These are phyloP conservation scores for Jasminum sambac DNA, from an alignment of 257 asterid genomes.

Conservation along the genomic window DNA sequence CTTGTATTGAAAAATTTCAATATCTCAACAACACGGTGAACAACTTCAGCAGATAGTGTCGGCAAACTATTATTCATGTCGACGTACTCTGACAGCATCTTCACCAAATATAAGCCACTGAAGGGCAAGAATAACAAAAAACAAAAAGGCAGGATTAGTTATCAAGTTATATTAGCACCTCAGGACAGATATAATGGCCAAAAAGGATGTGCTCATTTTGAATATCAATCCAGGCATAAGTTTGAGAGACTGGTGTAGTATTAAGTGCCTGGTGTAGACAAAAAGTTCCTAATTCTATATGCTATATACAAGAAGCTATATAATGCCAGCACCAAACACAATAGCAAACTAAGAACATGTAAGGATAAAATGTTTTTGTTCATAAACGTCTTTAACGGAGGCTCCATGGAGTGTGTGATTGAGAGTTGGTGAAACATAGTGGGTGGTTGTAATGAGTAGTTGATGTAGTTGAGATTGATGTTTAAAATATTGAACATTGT, in stretches of 20 bases:
- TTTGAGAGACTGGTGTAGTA: slow-evolving; percentile 11
- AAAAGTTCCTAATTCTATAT: slow-evolving; percentile 3
- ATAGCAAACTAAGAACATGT: not conserved
- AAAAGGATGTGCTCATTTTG: slow-evolving; percentile 2
- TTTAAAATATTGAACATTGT: no score
- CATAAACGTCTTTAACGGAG: no score
- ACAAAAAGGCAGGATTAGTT: slow-evolving; percentile 6
- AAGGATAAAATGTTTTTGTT: no score
- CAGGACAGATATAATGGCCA: slow-evolving; percentile 11
- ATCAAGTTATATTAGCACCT: slow-evolving; percentile 14
- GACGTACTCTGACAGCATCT: slow-evolving; percentile 88
- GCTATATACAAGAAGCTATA: slow-evolving; percentile 8
- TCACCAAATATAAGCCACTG: slow-evolving; percentile 97
- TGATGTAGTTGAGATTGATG: no score
- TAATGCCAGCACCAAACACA: slow-evolving; percentile 11
- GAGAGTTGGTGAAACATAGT: no score
- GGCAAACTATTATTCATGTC: slow-evolving; percentile 80
- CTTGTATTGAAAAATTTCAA: slow-evolving; percentile 91
- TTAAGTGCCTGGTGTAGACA: slow-evolving; percentile 1
- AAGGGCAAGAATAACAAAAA: slow-evolving; percentile 27
- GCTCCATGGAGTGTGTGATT: no score
- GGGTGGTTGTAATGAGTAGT: no score
- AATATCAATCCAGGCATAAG: slow-evolving; percentile 9
- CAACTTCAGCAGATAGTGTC: slow-evolving; percentile 80
- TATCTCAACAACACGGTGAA: slow-evolving; percentile 92